Conservation (phyloP, 352 stramenopile species). For the Globisporangium uncinulatum region DNA sequence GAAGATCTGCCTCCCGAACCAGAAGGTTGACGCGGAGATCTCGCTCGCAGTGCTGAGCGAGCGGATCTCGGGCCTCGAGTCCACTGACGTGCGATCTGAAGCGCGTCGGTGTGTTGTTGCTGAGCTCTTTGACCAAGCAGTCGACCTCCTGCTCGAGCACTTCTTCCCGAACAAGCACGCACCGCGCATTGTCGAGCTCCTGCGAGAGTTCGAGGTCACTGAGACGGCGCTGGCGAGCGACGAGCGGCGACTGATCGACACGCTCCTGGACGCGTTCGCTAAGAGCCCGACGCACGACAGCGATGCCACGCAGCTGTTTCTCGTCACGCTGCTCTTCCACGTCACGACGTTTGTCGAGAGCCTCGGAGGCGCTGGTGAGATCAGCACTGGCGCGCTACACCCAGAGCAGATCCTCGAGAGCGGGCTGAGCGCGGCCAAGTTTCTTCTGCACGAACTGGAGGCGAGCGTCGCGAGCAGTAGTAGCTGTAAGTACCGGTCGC, state of each 20-base stretch:
- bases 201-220: slow-evolving; percentile 44
- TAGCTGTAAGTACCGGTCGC: slow-evolving; percentile 9
- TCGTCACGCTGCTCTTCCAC: slow-evolving; percentile 37
- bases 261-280: slow-evolving; percentile 33
- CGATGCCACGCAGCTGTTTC: slow-evolving; percentile 25
- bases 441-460: slow-evolving; percentile 26
- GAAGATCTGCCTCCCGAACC: slow-evolving; percentile 36
- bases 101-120: slow-evolving; percentile 30
- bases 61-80: slow-evolving; percentile 47
- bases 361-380: slow-evolving; percentile 15
- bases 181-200: slow-evolving; percentile 41
- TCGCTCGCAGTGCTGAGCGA: slow-evolving; percentile 31
- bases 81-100: slow-evolving; percentile 51
- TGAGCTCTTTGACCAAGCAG: slow-evolving; percentile 31
- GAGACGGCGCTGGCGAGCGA: slow-evolving; percentile 11
- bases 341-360: slow-evolving; percentile 31
- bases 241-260: slow-evolving; percentile 21
- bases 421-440: slow-evolving; percentile 29
- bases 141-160: slow-evolving; percentile 32
- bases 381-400: slow-evolving; percentile 9
- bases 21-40: slow-evolving; percentile 30
- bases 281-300: slow-evolving; percentile 27
- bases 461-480: slow-evolving; percentile 13
- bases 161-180: slow-evolving; percentile 49
- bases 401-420: slow-evolving; percentile 26